Evolutionary conservation across 2,329 filamentous ascomycete species (phyloP).

Genomic region (Aspergillus candidus): DNA sequence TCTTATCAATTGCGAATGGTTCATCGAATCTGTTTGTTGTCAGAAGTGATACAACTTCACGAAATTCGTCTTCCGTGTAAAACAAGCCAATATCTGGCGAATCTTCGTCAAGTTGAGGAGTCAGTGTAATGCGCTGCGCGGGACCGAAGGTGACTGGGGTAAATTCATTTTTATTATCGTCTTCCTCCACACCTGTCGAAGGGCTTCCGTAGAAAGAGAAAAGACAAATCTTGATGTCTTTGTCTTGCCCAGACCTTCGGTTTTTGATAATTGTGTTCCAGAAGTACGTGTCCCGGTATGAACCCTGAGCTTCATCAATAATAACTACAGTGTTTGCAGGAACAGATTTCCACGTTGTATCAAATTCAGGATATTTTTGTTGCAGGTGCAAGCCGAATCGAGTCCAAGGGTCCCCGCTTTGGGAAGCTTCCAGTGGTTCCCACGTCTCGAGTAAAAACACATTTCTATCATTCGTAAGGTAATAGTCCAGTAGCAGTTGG

Average conservation of each 20-base stretch:
- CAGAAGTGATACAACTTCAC: not conserved
- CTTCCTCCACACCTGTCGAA: conserved; percentile 4
- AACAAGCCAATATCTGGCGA: conserved; percentile 9
- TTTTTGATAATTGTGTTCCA: conserved; percentile 12
- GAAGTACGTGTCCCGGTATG: conserved; percentile 5
- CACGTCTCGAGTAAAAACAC: conserved; percentile 5
- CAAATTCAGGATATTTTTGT: conserved; percentile 1
- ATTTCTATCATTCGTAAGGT: not conserved
- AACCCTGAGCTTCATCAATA: conserved; percentile 11
- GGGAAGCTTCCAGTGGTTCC: not conserved
- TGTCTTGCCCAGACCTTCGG: conserved; percentile 1
- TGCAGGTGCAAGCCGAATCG: conserved; percentile 1
- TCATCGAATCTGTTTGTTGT: not conserved
- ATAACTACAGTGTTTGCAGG: conserved; percentile 8
- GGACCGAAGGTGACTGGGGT: conserved; percentile 7
- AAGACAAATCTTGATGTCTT: conserved; percentile 11
- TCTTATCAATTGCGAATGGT: conserved; percentile 6
- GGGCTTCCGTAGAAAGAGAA: conserved; percentile 16
- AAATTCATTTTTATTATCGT: not conserved
- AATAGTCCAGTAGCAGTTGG: conserved; percentile 3
- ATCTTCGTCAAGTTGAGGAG: conserved; percentile 4
- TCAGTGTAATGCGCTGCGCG: conserved; percentile 7
- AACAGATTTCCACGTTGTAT: not conserved
- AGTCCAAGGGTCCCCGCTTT: not conserved
- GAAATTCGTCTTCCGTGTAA: conserved; percentile 8